These are phyloP conservation scores for Prunus kanzakura DNA, from an alignment of 306 rosid species.

Conservation along the genomic window DNA sequence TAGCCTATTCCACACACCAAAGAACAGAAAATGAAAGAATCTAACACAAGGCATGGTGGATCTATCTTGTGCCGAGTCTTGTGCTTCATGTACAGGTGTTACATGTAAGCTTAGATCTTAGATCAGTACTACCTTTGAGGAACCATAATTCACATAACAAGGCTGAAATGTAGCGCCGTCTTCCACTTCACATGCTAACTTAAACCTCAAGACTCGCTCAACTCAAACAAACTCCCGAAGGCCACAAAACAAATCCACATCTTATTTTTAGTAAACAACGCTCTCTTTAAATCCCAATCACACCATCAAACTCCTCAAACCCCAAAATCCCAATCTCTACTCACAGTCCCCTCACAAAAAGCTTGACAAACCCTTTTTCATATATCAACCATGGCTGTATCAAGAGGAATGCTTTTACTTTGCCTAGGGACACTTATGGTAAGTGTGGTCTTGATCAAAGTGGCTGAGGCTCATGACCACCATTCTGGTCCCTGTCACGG, in stretches of 20 bases:
- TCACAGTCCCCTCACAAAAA: background rate
- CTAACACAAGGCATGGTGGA: background rate
- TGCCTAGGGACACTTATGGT: slow-evolving; percentile 29
- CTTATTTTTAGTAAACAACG: slow-evolving; percentile 24
- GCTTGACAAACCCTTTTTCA: background rate
- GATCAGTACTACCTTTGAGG: too few relatives aligned
- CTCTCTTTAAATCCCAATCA: slow-evolving; percentile 10
- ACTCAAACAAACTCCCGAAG: slow-evolving; percentile 14
- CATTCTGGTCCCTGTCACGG: background rate
- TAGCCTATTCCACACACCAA: background rate
- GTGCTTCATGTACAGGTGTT: too few relatives aligned
- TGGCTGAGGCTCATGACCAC: slow-evolving; percentile 3
- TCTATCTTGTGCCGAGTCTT: too few relatives aligned
- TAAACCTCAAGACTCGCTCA: slow-evolving; percentile 35
- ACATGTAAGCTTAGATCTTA: too few relatives aligned
- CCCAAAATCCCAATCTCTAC: background rate
- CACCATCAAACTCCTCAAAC: background rate
- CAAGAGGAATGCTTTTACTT: slow-evolving; percentile 25
- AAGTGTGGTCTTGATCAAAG: slow-evolving; percentile 21
- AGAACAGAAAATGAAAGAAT: background rate
- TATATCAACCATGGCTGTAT: slow-evolving; percentile 22
- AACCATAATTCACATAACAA: background rate
- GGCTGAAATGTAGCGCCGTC: slow-evolving; percentile 7
- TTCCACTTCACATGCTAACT: background rate
- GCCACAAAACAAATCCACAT: background rate